phyloP scores from a whole-genome alignment of 2,329 filamentous ascomycete genomes.

The Trichoderma polysporum region DNA sequence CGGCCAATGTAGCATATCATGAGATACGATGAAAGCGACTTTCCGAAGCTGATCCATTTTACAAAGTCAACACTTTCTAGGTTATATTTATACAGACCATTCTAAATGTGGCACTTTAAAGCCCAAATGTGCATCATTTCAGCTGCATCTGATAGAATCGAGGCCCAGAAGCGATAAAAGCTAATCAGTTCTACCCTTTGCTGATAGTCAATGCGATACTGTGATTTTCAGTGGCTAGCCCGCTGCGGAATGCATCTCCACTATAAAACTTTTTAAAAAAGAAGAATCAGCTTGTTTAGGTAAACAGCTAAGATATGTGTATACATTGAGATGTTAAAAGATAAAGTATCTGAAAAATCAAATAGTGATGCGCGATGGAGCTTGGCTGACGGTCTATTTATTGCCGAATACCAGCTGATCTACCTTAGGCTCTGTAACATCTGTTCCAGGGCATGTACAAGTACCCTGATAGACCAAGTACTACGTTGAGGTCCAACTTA shows the following conservation, averaged over 20 bases:
- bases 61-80: background rate
- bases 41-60: background rate
- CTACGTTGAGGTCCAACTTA: too few relatives aligned
- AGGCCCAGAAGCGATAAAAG: background rate
- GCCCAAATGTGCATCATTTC: background rate
- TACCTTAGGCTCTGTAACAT: too few relatives aligned
- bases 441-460: too few relatives aligned
- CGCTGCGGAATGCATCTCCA: background rate
- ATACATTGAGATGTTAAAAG: too few relatives aligned
- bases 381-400: too few relatives aligned
- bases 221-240: background rate
- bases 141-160: background rate
- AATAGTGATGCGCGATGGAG: too few relatives aligned
- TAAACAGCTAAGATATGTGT: too few relatives aligned
- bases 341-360: too few relatives aligned
- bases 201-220: background rate
- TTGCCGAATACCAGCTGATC: too few relatives aligned
- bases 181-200: background rate
- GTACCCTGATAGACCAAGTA: too few relatives aligned
- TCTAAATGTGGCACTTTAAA: background rate
- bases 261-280: background rate
- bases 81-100: background rate
- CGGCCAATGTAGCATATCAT: slow-evolving; percentile 3
- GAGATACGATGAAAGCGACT: background rate
- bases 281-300: too few relatives aligned